Evolutionary conservation across 768 basidiomycete genomes (phyloP).

Genomic region (Suillus bovinus): DNA sequence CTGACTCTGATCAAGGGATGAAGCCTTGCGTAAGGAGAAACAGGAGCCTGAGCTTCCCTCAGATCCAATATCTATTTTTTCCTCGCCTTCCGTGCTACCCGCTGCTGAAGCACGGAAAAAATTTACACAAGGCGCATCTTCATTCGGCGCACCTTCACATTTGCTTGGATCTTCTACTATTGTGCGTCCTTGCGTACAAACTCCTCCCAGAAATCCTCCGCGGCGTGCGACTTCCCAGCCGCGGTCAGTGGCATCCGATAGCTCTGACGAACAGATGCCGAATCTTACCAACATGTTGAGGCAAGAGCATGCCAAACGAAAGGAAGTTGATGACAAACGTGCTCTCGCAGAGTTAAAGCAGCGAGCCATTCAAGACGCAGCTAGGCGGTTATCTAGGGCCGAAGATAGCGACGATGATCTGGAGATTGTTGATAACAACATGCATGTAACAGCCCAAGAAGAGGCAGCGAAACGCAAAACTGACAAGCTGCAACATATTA

Average conservation of each 20-base stretch:
- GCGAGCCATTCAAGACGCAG: constrained; percentile 27
- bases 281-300: constrained; percentile 27
- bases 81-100: constrained; percentile 31
- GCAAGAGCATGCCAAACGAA: constrained; percentile 15
- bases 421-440: constrained; percentile 45
- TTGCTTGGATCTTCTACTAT: constrained; percentile 17
- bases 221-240: not conserved
- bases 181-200: not conserved
- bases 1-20: constrained; percentile 7
- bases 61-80: constrained; percentile 46
- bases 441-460: constrained; percentile 44
- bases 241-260: constrained; percentile 14
- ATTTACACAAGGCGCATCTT: constrained; percentile 2
- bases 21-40: constrained; percentile 14
- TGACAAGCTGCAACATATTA: constrained; percentile 24
- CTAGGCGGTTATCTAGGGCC: constrained; percentile 4
- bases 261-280: constrained; percentile 33
- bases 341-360: constrained; percentile 42
- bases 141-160: constrained; percentile 28
- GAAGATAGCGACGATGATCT: constrained; percentile 58
- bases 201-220: constrained; percentile 6
- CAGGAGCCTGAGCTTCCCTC: constrained; percentile 27
- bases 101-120: constrained; percentile 12
- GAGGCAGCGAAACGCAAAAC: constrained; percentile 43
- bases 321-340: constrained; percentile 16